phyloP scores from a whole-genome alignment of 108 stramenopile genomes.

The Parmales sp. region DNA sequence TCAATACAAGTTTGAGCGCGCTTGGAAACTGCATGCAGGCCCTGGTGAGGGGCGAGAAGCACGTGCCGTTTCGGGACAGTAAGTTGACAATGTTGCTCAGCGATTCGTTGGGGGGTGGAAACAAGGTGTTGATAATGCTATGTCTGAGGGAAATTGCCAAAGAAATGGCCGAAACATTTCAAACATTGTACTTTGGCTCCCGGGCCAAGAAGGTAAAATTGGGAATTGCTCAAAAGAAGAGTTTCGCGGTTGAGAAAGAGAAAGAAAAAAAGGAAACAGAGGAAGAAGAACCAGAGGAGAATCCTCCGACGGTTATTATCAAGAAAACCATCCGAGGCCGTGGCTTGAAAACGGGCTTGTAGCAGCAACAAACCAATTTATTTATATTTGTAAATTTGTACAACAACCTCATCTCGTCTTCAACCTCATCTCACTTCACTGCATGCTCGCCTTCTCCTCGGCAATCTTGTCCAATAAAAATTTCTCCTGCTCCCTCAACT shows the following conservation, averaged over 20 bases:
- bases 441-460: not conserved
- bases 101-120: constrained; percentile 19
- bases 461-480: too few relatives aligned
- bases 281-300: too few relatives aligned
- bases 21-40: constrained; percentile 29
- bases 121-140: constrained; percentile 31
- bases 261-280: not conserved
- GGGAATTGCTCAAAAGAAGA: not conserved
- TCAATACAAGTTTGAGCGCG: constrained; percentile 20
- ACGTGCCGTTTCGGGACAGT: constrained; percentile 39
- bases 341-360: too few relatives aligned
- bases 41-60: constrained; percentile 16
- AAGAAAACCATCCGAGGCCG: too few relatives aligned
- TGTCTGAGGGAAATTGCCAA: constrained; percentile 11
- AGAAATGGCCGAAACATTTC: not conserved
- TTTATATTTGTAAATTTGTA: too few relatives aligned
- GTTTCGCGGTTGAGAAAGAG: not conserved
- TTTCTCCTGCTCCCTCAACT: not conserved
- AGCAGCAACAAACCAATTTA: too few relatives aligned
- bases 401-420: not conserved
- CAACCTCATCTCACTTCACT: not conserved
- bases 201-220: not conserved
- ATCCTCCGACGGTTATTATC: too few relatives aligned
- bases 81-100: constrained; percentile 36
- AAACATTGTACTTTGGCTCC: not conserved